Evolutionary conservation across 352 stramenopile genomes (phyloP), one percentile per base, ranked within the genome.

Genomic region (Saprolegnia parasitica): DNA sequence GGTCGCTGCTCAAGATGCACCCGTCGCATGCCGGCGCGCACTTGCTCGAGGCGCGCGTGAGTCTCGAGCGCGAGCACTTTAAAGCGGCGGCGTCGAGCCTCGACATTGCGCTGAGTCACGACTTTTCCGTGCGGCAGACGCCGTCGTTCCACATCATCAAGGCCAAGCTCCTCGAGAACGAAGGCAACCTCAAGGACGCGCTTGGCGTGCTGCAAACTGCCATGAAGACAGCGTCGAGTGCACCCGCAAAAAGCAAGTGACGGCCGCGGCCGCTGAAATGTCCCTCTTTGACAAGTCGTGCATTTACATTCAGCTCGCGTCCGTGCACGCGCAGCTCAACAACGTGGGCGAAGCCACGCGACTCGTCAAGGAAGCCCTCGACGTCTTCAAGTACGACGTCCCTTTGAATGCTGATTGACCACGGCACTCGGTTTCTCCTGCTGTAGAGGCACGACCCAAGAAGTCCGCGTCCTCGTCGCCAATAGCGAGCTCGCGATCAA

Each of bases 381-480:
- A 91, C 35, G 74, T 86, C 0, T 93, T 93, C 67, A 74, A 79
- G 79, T 86, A 49, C n/a, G n/a, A n/a, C n/a, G n/a, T n/a, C n/a
- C n/a, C n/a, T n/a, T n/a, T n/a, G n/a, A n/a, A n/a, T n/a, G n/a
- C n/a, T n/a, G n/a, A n/a, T n/a, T n/a, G n/a, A n/a, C n/a, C n/a
- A n/a, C n/a, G n/a, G n/a, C n/a, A n/a, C n/a, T n/a, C n/a, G n/a
- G n/a, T n/a, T n/a, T n/a, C n/a, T n/a, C n/a, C n/a, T n/a, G n/a
- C 73, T 35, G 58, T 75, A 77, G 78, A 45, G 89, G 82, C 0
- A 96, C 87, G 4, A 76, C 79, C 0, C 82, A 97, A 65, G 90
- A 98, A 74, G 90, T 98, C 4, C 82, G 89, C 9, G 83, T 98
- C 23, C 67, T 98, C 9, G 81, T 98, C 2, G 91, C 94, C 13